Evolutionary conservation across 2,329 filamentous ascomycete species (phyloP).

Genomic region (Lachnum nothofagi): DNA sequence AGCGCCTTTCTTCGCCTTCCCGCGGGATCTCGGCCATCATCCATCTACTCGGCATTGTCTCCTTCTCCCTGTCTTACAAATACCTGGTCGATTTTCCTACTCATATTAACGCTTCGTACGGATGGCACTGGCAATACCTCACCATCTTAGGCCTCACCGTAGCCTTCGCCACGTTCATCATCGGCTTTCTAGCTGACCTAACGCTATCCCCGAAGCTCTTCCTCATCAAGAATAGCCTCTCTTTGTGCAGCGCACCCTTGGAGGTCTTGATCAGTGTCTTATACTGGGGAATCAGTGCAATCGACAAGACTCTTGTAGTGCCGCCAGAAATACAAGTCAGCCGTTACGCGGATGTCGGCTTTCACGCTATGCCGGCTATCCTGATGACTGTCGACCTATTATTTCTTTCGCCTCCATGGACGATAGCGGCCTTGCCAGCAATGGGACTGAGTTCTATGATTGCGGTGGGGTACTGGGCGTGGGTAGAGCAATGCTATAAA

Average conservation of each 20-base stretch:
- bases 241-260: conserved; percentile 61
- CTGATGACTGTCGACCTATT: conserved; percentile 61
- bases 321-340: conserved; percentile 52
- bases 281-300: conserved; percentile 64
- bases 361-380: conserved; percentile 62
- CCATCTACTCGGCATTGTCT: conserved; percentile 51
- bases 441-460: conserved; percentile 53
- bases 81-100: conserved; percentile 48
- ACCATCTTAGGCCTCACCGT: conserved; percentile 67
- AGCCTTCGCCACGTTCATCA: conserved; percentile 54
- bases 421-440: conserved; percentile 54
- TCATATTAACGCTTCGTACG: conserved; percentile 54
- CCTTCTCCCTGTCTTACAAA: conserved; percentile 50
- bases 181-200: conserved; percentile 61
- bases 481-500: conserved; percentile 68
- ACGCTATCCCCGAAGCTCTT: conserved; percentile 56
- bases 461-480: conserved; percentile 68
- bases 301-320: conserved; percentile 47
- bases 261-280: conserved; percentile 66
- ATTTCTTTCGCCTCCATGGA: conserved; percentile 68
- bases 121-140: conserved; percentile 50
- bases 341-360: conserved; percentile 55
- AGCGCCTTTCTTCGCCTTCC: conserved; percentile 62
- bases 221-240: conserved; percentile 60
- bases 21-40: conserved; percentile 57